Conservation (phyloP, 768 basidiomycete species). For the Royoungia palumana region DNA sequence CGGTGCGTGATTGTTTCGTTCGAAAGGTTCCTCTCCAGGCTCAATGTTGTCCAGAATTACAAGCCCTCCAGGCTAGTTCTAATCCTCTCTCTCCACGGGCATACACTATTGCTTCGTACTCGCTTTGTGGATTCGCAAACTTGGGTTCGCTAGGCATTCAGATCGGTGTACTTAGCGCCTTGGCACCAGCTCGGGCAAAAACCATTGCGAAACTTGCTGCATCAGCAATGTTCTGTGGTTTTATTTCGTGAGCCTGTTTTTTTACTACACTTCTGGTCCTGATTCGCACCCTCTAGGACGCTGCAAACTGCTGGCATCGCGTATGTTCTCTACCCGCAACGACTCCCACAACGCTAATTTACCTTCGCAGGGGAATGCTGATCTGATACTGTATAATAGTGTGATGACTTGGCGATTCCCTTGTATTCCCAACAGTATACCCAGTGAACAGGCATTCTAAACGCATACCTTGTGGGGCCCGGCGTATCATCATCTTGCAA, state of each 20-base stretch:
- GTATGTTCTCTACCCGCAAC: constrained; percentile 32
- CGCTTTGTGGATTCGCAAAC: constrained; percentile 90
- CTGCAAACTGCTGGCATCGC: constrained; percentile 59
- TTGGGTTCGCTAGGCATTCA: constrained; percentile 84
- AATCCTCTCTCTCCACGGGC: constrained; percentile 67
- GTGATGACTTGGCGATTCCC: background rate
- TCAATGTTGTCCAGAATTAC: constrained; percentile 28
- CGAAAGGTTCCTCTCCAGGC: background rate
- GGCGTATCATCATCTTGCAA: no score
- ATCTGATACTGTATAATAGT: constrained; percentile 32
- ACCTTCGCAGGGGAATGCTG: constrained; percentile 43
- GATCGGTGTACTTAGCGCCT: constrained; percentile 67
- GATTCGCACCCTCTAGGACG: constrained; percentile 29
- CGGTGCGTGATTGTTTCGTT: constrained; percentile 20
- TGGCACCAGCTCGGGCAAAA: constrained; percentile 66
- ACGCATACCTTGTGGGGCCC: background rate
- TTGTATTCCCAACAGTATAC: background rate
- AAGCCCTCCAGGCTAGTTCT: constrained; percentile 44
- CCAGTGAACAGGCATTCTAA: background rate
- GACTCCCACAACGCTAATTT: constrained; percentile 4
- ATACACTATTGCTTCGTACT: constrained; percentile 81
- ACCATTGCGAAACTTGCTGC: constrained; percentile 66
- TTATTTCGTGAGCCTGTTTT: constrained; percentile 43
- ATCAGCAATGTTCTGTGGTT: constrained; percentile 71
- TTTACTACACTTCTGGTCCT: background rate